Base-by-base conservation (phyloP, 176 grass and related monocot species). In the Stipa capillata region DNA sequence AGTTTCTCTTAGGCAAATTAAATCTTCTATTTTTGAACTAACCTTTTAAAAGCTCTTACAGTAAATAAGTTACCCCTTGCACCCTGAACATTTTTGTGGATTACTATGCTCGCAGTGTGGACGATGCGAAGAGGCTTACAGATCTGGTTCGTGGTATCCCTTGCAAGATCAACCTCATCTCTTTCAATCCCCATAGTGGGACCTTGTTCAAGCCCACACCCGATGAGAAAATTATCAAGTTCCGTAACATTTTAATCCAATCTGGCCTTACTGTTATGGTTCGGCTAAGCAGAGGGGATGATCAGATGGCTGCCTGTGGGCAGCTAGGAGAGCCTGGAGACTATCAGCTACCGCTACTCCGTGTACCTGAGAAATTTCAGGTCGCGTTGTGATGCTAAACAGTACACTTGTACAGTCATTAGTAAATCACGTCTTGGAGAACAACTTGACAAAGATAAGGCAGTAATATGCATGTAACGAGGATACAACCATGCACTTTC, bases 111-210 rank as follows among this genome's bases (percentile, higher is more conserved):
- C 66, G 39, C 88, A 95, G 88, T 10, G 54, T 82, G 55, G 96
- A 99, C 40, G 92, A 99, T 65, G 90, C 92, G 0, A 91, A 91
- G 90, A 91, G 96, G 79, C 90, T 93, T 74, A 84, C 81, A 79
- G 83, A 93, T 35, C 86, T 99, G 0, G 90, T 93, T 66, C 47
- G 21, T 5, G 86, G 84, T 31, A 99, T 99, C 67, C 90, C 96
- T 80, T 95, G 92, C 86, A 93, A 95, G 87, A 91, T 99, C 69
- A 99, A 93, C 70, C 88, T 99, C 54, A 93, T 95, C 45, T 93
- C 96, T 44, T 99, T 93, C 84, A 99, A 95, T 47, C 90, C 92
- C 60, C 96, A 99, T 62, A 43, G 74, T 36, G 96, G 92, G 35
- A 93, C 92, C 57, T 88, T 84, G 53, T 93, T 99, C 90, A 99